A percentile compares a stretch with the other conserved stretches of the same genome.
These are phyloP conservation scores for Agastache rugosa DNA, from an alignment of 257 asterid species.

Conservation along the genomic window DNA sequence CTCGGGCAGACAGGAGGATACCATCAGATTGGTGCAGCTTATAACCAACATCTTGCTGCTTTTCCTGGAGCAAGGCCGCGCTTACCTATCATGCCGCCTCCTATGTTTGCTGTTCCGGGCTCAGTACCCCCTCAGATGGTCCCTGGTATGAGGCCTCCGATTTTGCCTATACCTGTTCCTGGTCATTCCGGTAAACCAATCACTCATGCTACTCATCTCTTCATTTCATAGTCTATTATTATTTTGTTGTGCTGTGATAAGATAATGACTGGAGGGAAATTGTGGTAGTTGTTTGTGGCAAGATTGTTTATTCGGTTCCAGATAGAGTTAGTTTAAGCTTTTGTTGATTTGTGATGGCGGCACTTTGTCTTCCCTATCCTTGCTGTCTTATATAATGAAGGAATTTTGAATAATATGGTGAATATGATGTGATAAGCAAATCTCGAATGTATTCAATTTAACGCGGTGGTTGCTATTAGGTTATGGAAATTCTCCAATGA, in stretches of 20 bases:
- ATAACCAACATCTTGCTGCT: slow-evolving; percentile 71
- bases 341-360: slow-evolving; percentile 4
- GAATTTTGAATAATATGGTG: background rate
- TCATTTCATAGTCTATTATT: background rate
- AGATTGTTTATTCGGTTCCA: background rate
- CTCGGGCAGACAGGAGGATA: slow-evolving; percentile 65
- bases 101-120: slow-evolving; percentile 54
- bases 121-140: slow-evolving; percentile 44
- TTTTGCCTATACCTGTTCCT: slow-evolving; percentile 49
- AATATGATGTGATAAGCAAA: background rate
- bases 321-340: background rate
- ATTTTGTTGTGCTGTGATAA: background rate
- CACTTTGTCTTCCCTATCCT: background rate
- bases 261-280: slow-evolving; percentile 12
- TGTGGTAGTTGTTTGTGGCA: background rate
- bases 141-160: slow-evolving; percentile 56
- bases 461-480: slow-evolving; percentile 38
- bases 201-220: slow-evolving; percentile 15
- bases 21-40: slow-evolving; percentile 69
- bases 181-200: slow-evolving; percentile 35
- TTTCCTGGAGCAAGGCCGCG: slow-evolving; percentile 61
- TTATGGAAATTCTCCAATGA: slow-evolving; percentile 43
- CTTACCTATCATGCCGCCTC: slow-evolving; percentile 58
- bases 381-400: background rate
- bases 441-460: background rate